These are phyloP conservation scores for Fusarium chaquense DNA, from an alignment of 2,329 filamentous ascomycete genomes.

Conservation along the genomic window DNA sequence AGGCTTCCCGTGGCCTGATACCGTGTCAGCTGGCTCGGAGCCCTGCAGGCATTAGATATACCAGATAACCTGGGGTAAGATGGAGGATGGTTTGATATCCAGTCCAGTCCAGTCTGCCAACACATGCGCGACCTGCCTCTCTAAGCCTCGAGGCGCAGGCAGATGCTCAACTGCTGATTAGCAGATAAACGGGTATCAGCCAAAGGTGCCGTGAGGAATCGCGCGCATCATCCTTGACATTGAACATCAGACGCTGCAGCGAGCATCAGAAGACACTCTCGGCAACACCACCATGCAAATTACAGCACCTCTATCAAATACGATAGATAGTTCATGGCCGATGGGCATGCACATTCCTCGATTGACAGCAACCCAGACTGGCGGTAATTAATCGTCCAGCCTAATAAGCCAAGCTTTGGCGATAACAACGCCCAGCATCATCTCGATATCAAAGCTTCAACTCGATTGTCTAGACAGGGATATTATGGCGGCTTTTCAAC, in stretches of 20 bases:
- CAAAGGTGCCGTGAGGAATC: background rate
- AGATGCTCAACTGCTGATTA: conserved; percentile 21
- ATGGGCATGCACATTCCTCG: background rate
- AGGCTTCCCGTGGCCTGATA: conserved; percentile 29
- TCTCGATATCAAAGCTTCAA: conserved; percentile 11
- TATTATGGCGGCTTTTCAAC: background rate
- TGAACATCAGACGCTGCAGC: background rate
- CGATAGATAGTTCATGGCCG: background rate
- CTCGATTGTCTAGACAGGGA: conserved; percentile 1
- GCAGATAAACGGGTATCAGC: conserved; percentile 7
- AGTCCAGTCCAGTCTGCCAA: background rate
- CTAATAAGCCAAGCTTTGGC: conserved; percentile 1
- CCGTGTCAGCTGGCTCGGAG: conserved; percentile 31
- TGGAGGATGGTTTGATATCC: conserved; percentile 6
- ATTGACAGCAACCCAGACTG: conserved; percentile 3
- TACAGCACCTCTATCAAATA: background rate
- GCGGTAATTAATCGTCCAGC: conserved; percentile 1
- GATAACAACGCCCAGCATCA: background rate
- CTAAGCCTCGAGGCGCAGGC: conserved; percentile 22
- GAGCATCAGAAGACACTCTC: conserved; percentile 24
- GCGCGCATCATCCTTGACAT: conserved; percentile 5
- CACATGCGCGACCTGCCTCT: conserved; percentile 18
- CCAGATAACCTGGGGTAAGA: conserved; percentile 34
- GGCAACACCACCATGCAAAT: conserved; percentile 4
- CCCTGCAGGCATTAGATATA: conserved; percentile 20